Conservation (phyloP, 148 eudicot genomes). For the Heliosperma pusillum region DNA sequence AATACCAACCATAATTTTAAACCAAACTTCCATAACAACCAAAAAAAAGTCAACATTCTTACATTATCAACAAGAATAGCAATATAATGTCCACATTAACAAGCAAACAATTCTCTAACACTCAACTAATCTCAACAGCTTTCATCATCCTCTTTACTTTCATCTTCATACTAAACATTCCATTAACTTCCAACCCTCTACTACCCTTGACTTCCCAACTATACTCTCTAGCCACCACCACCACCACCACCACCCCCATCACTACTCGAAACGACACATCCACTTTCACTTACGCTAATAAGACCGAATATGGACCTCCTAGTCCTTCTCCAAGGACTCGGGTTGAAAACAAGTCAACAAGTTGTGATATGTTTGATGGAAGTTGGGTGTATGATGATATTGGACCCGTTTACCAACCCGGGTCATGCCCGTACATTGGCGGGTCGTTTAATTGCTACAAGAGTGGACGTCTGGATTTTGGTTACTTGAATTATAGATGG, state of each 20-base stretch:
- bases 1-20: background rate
- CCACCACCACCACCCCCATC: background rate
- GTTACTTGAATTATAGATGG: conserved; percentile 41
- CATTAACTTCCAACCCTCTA: conserved; percentile 14
- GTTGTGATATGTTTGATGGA: conserved; percentile 65
- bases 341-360: conserved; percentile 15
- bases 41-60: background rate
- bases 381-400: conserved; percentile 42
- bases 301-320: background rate
- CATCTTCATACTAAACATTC: conserved; percentile 20
- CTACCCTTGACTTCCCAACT: conserved; percentile 14
- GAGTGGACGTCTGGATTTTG: conserved; percentile 51
- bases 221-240: background rate
- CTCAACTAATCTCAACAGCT: conserved; percentile 12
- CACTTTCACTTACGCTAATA: background rate
- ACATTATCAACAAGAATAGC: background rate
- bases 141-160: conserved; percentile 29
- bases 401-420: conserved; percentile 43
- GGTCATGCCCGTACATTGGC: conserved; percentile 52
- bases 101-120: conserved; percentile 13
- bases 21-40: background rate
- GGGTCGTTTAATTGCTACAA: conserved; percentile 52
- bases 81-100: conserved; percentile 16
- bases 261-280: conserved; percentile 6
- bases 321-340: background rate